Evolutionary conservation across 208 protist species (phyloP), one percentile per base, ranked within the genome.

Genomic region (Angomonas ambiguus): DNA sequence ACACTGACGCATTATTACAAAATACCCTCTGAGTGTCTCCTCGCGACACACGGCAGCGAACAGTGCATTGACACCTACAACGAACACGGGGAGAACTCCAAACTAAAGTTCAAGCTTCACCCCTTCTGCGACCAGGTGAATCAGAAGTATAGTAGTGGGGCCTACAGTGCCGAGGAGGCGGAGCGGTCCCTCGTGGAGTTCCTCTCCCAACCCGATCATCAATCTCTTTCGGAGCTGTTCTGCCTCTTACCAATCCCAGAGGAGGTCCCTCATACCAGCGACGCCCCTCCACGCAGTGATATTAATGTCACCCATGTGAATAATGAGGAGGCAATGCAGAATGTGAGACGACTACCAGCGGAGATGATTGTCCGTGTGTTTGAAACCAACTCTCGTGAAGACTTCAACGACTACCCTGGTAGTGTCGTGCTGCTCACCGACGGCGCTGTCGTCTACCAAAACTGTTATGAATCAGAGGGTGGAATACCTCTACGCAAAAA

Each of bases 61-160:
- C 71, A 88, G 24, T 94, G 91, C 72, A 71, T 94, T 18, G 65
- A 22, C 58, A 89, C 90, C 80, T 87, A 83, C 72, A 94, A 94
- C 64, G 83, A 92, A 35, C 79, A 92, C 76, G 85, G 88, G 8
- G 76, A 89, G 69, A 92, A 92, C 62, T 94, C 89, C 71, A 91
- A 92, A 69, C 67, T 65, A 35, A 91, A 92, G 74, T 91, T 92
- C 69, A 79, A 80, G 65, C 51, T 94, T 1, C 88, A 79, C 71
- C 59, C 72, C 16, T n/a, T 13, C 11, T n/a, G 38, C 16, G 38
- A 45, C 11, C 11, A 8, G 11, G n/a, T 20, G 20, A 24, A 11
- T 27, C 45, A 22, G 6, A 25, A 24, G 22, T 24, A 8, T 16
- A 27, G 8, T n/a, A 49, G 33, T 18, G 60, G 51, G 25, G 45